Evolutionary conservation across 2,329 filamentous ascomycete species (phyloP).

Genomic region (Lithohypha guttulata): DNA sequence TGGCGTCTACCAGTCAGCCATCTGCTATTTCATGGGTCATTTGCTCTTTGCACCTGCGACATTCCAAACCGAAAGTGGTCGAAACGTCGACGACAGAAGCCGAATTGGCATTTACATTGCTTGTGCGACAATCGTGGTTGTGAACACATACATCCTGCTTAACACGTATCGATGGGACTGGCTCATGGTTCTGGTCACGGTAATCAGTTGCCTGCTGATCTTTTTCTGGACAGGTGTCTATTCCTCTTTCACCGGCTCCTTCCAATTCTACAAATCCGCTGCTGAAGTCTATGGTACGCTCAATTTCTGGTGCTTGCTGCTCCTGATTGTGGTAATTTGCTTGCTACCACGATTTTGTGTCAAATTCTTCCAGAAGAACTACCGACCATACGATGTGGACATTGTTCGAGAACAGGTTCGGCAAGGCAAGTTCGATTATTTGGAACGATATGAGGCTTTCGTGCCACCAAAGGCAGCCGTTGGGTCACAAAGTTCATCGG

Average conservation of each 20-base stretch:
- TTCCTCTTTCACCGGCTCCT: slow-evolving; percentile 48
- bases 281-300: slow-evolving; percentile 68
- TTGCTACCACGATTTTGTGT: slow-evolving; percentile 76
- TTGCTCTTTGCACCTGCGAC: slow-evolving; percentile 60
- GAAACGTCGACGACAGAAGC: slow-evolving; percentile 65
- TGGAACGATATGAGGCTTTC: slow-evolving; percentile 47
- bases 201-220: slow-evolving; percentile 72
- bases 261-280: slow-evolving; percentile 65
- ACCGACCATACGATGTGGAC: slow-evolving; percentile 84
- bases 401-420: slow-evolving; percentile 88
- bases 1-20: slow-evolving; percentile 85
- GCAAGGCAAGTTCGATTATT: slow-evolving; percentile 68
- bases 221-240: slow-evolving; percentile 96
- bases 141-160: slow-evolving; percentile 89
- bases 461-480: slow-evolving; percentile 38
- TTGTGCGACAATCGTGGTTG: slow-evolving; percentile 71
- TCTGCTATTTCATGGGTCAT: slow-evolving; percentile 89
- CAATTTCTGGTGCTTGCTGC: slow-evolving; percentile 75
- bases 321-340: slow-evolving; percentile 70
- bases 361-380: slow-evolving; percentile 88
- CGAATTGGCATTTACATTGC: slow-evolving; percentile 82
- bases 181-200: slow-evolving; percentile 76
- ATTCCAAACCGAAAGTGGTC: slow-evolving; percentile 61
- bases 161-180: slow-evolving; percentile 98
- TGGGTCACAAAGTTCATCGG: slow-evolving; percentile 49